These are phyloP conservation scores for Tylopilus sp. DNA, from an alignment of 768 basidiomycete genomes.

Conservation along the genomic window DNA sequence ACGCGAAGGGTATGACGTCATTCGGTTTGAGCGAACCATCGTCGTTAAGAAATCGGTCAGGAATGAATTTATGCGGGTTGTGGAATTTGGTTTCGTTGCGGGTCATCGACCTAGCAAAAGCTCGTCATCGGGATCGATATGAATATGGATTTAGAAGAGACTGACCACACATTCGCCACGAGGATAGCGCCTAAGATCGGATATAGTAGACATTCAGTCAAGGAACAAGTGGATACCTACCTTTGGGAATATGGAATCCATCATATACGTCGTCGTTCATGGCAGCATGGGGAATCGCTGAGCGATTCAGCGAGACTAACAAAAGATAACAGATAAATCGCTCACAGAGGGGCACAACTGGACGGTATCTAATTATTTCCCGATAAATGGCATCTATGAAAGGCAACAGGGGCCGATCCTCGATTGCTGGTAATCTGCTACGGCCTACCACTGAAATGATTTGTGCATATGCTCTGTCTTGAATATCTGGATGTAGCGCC, in stretches of 20 bases:
- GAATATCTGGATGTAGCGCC: neutral
- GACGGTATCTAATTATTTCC: neutral
- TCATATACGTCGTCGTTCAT: neutral
- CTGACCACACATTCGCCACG: constrained; percentile 29
- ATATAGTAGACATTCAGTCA: neutral
- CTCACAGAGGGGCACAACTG: neutral
- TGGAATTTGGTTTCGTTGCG: neutral
- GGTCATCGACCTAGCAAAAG: neutral
- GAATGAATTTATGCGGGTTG: neutral
- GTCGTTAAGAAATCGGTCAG: neutral
- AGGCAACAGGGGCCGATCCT: neutral
- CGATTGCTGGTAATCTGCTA: neutral
- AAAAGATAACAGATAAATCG: neutral
- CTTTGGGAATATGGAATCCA: neutral
- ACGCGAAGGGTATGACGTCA: constrained; percentile 3
- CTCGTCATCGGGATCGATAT: neutral
- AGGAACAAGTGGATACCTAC: neutral
- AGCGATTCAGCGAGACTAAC: neutral
- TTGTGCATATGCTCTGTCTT: neutral
- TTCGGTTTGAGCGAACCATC: constrained; percentile 4
- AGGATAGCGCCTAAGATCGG: constrained; percentile 13
- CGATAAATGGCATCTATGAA: neutral
- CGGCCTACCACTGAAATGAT: neutral
- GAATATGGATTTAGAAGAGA: neutral
- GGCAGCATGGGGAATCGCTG: neutral